These are phyloP conservation scores for Colletotrichum eremochloae DNA, from an alignment of 2,329 filamentous ascomycete species.

Conservation along the genomic window DNA sequence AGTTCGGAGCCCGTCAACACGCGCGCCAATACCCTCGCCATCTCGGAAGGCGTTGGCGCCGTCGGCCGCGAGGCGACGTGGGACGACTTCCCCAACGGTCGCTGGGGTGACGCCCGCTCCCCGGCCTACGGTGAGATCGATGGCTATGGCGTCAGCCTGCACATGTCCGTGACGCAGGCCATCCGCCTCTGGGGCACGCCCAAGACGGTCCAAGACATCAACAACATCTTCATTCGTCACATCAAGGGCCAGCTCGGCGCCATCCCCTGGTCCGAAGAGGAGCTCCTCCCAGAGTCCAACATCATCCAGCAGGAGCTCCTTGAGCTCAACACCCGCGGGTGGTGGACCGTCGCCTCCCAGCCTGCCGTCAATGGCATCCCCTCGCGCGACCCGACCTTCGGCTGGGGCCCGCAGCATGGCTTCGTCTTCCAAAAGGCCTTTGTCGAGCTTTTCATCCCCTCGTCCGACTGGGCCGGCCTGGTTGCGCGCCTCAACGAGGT, in stretches of 20 bases:
- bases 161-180: conserved; percentile 88
- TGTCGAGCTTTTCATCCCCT: conserved; percentile 92
- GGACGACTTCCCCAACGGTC: conserved; percentile 98
- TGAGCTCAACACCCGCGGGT: conserved; percentile 82
- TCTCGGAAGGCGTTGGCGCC: conserved; percentile 92
- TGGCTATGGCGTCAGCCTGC: conserved; percentile 96
- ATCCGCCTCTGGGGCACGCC: conserved; percentile 89
- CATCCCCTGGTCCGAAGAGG: conserved; percentile 95
- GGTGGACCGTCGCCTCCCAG: conserved; percentile 97
- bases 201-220: conserved; percentile 78
- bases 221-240: conserved; percentile 82
- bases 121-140: conserved; percentile 97
- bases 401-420: conserved; percentile 92
- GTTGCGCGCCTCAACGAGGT: conserved; percentile 66
- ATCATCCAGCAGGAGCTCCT: conserved; percentile 84
- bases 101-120: conserved; percentile 93
- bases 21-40: conserved; percentile 87
- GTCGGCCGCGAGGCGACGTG: conserved; percentile 95
- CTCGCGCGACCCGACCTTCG: conserved; percentile 83
- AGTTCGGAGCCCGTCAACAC: conserved; percentile 77
- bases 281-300: conserved; percentile 84
- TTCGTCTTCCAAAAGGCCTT: conserved; percentile 99
- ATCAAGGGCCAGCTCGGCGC: conserved; percentile 83
- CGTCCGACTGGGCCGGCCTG: conserved; percentile 77
- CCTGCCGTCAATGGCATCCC: conserved; percentile 90